Evolutionary conservation across 1,139 yeast genomes (phyloP).

Genomic region (Saccharomycopsis crataegensis): DNA sequence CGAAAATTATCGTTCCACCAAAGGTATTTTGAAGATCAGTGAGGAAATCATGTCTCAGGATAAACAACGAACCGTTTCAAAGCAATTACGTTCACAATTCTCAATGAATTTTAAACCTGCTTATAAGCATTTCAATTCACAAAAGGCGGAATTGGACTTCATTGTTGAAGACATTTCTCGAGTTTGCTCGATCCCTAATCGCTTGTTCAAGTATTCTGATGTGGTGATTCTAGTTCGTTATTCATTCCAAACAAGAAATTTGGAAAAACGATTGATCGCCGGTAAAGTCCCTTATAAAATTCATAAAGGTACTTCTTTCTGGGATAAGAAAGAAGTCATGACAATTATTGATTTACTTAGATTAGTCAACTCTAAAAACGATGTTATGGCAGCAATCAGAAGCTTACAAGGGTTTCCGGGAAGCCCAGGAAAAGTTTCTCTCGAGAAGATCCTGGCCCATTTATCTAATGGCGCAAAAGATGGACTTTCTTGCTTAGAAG

Average conservation of each 20-base stretch:
- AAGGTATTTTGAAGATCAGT: constrained; percentile 56
- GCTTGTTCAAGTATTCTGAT: constrained; percentile 42
- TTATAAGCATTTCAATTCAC: constrained; percentile 33
- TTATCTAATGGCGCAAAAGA: constrained; percentile 5
- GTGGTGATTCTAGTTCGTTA: constrained; percentile 68
- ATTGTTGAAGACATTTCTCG: constrained; percentile 49
- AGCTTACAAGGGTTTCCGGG: constrained; percentile 54
- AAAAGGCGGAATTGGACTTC: constrained; percentile 49
- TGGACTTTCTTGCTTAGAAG: constrained; percentile 23
- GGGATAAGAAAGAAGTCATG: constrained; percentile 69
- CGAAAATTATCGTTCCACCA: constrained; percentile 77
- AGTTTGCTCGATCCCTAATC: constrained; percentile 31
- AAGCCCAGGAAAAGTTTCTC: constrained; percentile 62
- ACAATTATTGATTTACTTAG: constrained; percentile 58
- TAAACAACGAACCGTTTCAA: constrained; percentile 32
- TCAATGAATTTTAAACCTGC: constrained; percentile 38
- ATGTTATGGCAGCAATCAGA: constrained; percentile 51
- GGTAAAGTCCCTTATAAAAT: constrained; percentile 56
- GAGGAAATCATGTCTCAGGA: constrained; percentile 65
- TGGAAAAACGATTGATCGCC: constrained; percentile 54
- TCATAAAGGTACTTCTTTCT: constrained; percentile 67
- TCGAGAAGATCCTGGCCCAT: constrained; percentile 33
- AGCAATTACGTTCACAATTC: constrained; percentile 42
- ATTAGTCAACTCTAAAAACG: constrained; percentile 49
- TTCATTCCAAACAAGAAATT: constrained; percentile 44